These are phyloP conservation scores for Crepidotus variabilis DNA, from an alignment of 768 basidiomycete genomes.

Conservation along the genomic window DNA sequence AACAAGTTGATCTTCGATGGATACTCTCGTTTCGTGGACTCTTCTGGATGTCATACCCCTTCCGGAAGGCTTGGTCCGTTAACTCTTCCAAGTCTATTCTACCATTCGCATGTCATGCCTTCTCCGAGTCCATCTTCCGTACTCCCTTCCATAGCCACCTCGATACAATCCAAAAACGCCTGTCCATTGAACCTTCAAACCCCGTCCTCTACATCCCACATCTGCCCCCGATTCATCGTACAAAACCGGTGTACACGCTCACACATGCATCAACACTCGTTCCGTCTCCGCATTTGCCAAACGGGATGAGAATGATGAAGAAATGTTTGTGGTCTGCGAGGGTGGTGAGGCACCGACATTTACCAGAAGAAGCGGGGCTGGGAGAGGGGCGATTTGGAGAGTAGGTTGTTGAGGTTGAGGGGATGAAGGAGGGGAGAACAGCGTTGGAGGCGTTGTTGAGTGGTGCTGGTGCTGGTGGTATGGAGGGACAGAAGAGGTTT, in stretches of 20 bases:
- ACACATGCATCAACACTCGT: slow-evolving; percentile 40
- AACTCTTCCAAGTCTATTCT: slow-evolving; percentile 71
- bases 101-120: slow-evolving; percentile 65
- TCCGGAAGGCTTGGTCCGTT: slow-evolving; percentile 52
- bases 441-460: slow-evolving; percentile 51
- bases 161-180: slow-evolving; percentile 18
- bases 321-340: slow-evolving; percentile 65
- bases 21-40: slow-evolving; percentile 53
- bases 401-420: slow-evolving; percentile 78
- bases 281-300: slow-evolving; percentile 56
- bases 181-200: slow-evolving; percentile 27
- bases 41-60: slow-evolving; percentile 55
- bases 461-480: slow-evolving; percentile 23
- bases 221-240: neutral
- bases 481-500: slow-evolving; percentile 12
- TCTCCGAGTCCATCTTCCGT: neutral
- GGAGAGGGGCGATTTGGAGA: slow-evolving; percentile 71
- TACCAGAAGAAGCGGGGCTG: slow-evolving; percentile 26
- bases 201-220: neutral
- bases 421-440: slow-evolving; percentile 62
- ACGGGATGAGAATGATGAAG: slow-evolving; percentile 55
- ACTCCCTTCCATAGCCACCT: neutral
- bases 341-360: slow-evolving; percentile 23
- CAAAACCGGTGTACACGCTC: slow-evolving; percentile 31
- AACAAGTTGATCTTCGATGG: slow-evolving; percentile 67